Evolutionary conservation across 106 monocot genomes (phyloP), one percentile per base, ranked within the genome.

Genomic region (Platanthera guangdongensis): DNA sequence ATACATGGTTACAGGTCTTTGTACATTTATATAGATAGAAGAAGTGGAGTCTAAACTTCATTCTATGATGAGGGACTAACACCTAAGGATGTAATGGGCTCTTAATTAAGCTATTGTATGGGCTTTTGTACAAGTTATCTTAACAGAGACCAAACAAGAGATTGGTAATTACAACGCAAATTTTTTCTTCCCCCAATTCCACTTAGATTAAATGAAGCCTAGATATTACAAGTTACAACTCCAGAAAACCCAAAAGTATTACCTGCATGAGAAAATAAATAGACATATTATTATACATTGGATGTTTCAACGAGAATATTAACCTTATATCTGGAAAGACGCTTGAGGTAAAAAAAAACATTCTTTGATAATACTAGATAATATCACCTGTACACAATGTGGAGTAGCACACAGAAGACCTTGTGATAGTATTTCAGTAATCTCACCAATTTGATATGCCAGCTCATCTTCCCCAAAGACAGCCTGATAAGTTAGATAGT

Each of bases 361-460:
- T 21, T 21, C 62, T 62, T 18, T 5, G 39, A 45, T 48, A 51
- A 18, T 4, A 49, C 6, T 2, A 49, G 6, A 21, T 22, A 51
- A 22, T 8, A 2, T 48, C 19, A 72, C 72, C 72, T 51, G 39
- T 51, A 72, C 72, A 72, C 72, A 50, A 15, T 72, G 95, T 48
- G 95, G 92, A 50, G 95, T 95, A 7, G 92, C 92, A 85, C 86
- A 89, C 47, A 95, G 86, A 70, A 6, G 82, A 49, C 89, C 87
- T 47, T 81, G 69, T 50, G 89, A 89, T 18, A 95, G 63, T 79
- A 92, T 83, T 84, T 95, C 92, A 75, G 86, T 88, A 30, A 86
- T 92, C 82, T 95, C 95, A 53, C 95, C 95, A 81, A 95, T 89
- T 76, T 95, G 95, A 77, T 88, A 95, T 55, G 95, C 95, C 74